Base-by-base conservation (phyloP, 2,329 filamentous ascomycete genomes). In the Phyllosticta citriasiana region DNA sequence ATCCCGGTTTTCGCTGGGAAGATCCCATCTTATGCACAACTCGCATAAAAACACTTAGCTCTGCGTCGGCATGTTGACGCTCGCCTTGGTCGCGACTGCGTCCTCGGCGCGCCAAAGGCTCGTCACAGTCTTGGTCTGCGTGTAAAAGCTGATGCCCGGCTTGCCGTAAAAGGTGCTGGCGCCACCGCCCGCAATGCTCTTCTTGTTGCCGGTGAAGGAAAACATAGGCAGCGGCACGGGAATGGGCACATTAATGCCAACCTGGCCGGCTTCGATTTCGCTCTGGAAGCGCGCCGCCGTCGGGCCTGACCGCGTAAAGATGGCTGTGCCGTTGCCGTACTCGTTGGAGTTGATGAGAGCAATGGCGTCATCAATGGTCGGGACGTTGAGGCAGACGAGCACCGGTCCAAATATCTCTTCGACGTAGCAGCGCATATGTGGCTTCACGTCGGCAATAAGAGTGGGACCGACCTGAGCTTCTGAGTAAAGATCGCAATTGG, bases 51-150 rank as follows among this genome's bases (percentile, higher is more conserved):
- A 40, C 33, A 12, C 33, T 40, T 40, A 60, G 25, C 58, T 60
- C 25, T 87, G 84, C 35, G 84, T 88, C 22, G 93, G 93, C 93
- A 97, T 97, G 64, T 89, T 83, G 10, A 95, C 91, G 69, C 87
- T 85, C 16, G 92, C 92, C 82, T 92, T 93, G 66, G 86, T 88
- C 60, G 85, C 87, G 56, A 94, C 83, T 0, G 91, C 92, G 77
- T 97, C 92, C 70, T 92, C 86, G 64, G 83, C 85, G 70, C 85
- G 85, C 94, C 94, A 99, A 73, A 95, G 78, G 66, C 90, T 88
- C 59, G 94, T 99, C 56, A 99, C 94, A 2, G 94, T 99, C 88
- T 99, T 97, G 72, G 89, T 84, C 78, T 97, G 94, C 2, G 94
- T 99, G 77, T 96, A 97, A 73, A 99, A 99, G 72, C 89, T 87